These are phyloP conservation scores for Babesia ovata DNA, from an alignment of 169 alveolate species.

Conservation along the genomic window DNA sequence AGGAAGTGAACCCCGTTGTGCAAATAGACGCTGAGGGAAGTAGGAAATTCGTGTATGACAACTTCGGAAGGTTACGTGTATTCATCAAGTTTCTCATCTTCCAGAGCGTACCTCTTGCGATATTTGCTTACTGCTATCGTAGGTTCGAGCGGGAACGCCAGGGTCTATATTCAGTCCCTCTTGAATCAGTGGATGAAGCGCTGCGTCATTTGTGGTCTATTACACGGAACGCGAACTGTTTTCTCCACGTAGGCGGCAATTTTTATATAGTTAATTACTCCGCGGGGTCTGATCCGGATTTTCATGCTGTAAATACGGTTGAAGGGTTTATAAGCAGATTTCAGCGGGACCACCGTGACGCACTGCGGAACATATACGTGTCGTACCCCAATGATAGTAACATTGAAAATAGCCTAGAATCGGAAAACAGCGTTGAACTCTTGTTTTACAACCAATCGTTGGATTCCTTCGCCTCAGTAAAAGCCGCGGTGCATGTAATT, in stretches of 20 bases:
- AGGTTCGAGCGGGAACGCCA: slow-evolving; percentile 26
- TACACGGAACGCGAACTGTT: slow-evolving; percentile 15
- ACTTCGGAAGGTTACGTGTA: slow-evolving; percentile 42
- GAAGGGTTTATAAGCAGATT: slow-evolving; percentile 13
- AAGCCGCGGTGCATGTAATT: neutral
- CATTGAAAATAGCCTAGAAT: neutral
- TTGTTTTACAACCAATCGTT: slow-evolving; percentile 30
- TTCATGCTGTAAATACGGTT: slow-evolving; percentile 14
- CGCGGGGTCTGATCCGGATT: slow-evolving; percentile 1
- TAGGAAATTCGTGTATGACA: slow-evolving; percentile 29
- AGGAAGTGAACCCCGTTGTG: slow-evolving; percentile 13
- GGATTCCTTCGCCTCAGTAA: slow-evolving; percentile 24
- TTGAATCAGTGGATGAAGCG: slow-evolving; percentile 28
- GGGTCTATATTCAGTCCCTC: slow-evolving; percentile 11
- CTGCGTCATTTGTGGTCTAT: slow-evolving; percentile 29
- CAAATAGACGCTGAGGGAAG: slow-evolving; percentile 26
- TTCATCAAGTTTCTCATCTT: slow-evolving; percentile 40
- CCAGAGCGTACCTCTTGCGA: slow-evolving; percentile 37
- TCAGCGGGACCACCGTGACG: slow-evolving; percentile 23
- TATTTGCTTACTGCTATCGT: slow-evolving; percentile 36
- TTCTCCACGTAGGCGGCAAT: slow-evolving; percentile 5
- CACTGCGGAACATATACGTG: slow-evolving; percentile 4
- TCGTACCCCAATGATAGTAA: neutral
- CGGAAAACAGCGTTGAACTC: neutral
- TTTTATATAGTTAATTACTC: slow-evolving; percentile 29